Evolutionary conservation across 176 grass and related monocot genomes (phyloP), one percentile per base, ranked within the genome.

Genomic region (Zizania latifolia): DNA sequence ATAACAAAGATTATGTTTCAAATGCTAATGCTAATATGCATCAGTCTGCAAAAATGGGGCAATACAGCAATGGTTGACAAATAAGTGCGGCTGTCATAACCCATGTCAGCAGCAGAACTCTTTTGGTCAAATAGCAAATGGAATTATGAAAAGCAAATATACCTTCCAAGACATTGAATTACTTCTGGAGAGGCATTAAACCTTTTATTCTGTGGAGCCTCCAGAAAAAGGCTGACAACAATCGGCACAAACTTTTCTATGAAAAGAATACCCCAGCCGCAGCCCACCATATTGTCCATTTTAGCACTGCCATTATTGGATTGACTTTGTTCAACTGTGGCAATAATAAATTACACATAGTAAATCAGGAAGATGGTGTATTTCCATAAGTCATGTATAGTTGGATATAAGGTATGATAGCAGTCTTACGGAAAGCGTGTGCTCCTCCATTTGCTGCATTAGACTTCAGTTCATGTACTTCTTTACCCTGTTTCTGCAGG

Each of bases 151-250:
- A 81, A 62, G 63, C 26, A 74, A 68, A 54, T n/a, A 86, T 87
- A 98, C 95, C 95, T 98, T 85, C 95, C 95, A 86, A 98, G 84
- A 82, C 86, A 82, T 84, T 82, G 91, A 74, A 98, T 82, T 24
- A 98, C 30, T 86, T 90, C 82, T 74, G 91, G 86, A 79, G 91
- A 88, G 68, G 86, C 66, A 78, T 13, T 87, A 76, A 84, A 94
- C 85, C 89, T 90, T 87, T 94, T 89, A 84, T 76, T 90, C 81
- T 84, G 79, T 22, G 94, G 84, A 56, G 95, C 91, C 69, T 98
- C 91, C 58, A 98, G 48, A 81, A 93, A 94, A 9, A 98, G 81
- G 50, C 94, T 85, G 29, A 86, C 84, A 85, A 98, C 90, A 37
- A 92, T 85, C 12, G 95, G 91, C 71, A 98, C 76, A 83, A 98